These are phyloP conservation scores for Mycosarcoma maydis DNA, from an alignment of 1,284 basidiomycete species.

Conservation along the genomic window DNA sequence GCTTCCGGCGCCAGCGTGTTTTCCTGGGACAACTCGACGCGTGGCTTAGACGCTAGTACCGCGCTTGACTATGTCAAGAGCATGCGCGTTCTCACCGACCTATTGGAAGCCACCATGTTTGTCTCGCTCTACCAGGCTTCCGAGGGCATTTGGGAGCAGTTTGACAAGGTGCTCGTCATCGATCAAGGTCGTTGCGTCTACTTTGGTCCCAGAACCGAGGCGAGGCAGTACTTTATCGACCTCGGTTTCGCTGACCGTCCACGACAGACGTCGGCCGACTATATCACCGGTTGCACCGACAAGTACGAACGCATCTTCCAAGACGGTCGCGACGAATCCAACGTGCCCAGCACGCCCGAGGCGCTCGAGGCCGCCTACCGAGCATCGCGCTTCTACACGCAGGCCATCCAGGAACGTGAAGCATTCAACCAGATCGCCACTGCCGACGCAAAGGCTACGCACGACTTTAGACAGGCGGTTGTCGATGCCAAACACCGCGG, in stretches of 20 bases:
- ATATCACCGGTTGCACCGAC: constrained; percentile 58
- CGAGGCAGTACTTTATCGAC: constrained; percentile 55
- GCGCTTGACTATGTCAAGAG: constrained; percentile 81
- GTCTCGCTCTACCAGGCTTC: constrained; percentile 79
- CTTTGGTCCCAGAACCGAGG: constrained; percentile 58
- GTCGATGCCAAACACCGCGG: constrained; percentile 82
- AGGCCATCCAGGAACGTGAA: constrained; percentile 70
- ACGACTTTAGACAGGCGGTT: constrained; percentile 77
- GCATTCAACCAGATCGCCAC: constrained; percentile 77
- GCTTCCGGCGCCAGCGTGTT: constrained; percentile 72
- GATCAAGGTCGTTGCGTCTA: constrained; percentile 62
- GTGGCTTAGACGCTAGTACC: constrained; percentile 85
- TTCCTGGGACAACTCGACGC: constrained; percentile 76
- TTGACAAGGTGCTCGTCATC: constrained; percentile 69
- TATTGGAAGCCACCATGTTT: constrained; percentile 79
- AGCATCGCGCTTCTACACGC: constrained; percentile 71
- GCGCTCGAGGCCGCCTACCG: constrained; percentile 77
- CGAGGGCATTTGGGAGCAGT: constrained; percentile 71
- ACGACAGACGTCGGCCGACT: constrained; percentile 75
- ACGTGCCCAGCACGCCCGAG: constrained; percentile 79
- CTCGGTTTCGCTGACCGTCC: constrained; percentile 68
- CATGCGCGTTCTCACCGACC: constrained; percentile 80
- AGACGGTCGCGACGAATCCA: constrained; percentile 73
- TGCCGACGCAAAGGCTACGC: constrained; percentile 73
- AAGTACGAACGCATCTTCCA: constrained; percentile 71